Evolutionary conservation across 1,139 yeast genomes (phyloP).

Genomic region (Pneumocystis jirovecii): DNA sequence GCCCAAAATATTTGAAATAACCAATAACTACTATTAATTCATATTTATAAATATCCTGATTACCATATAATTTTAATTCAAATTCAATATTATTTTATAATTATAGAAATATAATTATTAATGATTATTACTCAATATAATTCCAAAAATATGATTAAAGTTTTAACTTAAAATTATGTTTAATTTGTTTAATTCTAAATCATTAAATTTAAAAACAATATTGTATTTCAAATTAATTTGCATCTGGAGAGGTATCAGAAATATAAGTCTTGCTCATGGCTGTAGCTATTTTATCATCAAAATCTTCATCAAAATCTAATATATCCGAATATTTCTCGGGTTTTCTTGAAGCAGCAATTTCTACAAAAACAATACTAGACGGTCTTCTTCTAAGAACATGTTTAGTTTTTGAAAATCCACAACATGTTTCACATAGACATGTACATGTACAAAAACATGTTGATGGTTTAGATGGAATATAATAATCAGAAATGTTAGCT

Average conservation of each 20-base stretch:
- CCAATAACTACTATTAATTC: neutral
- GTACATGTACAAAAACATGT: neutral
- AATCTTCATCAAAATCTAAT: neutral
- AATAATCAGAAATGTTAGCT: neutral
- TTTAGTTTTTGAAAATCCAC: neutral
- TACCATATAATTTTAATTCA: too few species aligned
- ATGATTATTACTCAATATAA: too few species aligned
- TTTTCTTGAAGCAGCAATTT: neutral
- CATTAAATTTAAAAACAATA: neutral
- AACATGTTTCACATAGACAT: neutral
- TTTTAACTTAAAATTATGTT: neutral
- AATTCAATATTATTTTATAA: too few species aligned
- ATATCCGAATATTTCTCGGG: neutral
- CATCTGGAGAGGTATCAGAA: neutral
- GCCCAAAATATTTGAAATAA: too few species aligned
- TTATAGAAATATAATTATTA: too few species aligned
- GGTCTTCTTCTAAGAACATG: neutral
- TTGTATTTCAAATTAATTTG: neutral
- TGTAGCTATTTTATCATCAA: neutral
- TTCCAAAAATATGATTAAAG: too few species aligned
- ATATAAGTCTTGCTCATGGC: neutral
- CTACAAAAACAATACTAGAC: neutral
- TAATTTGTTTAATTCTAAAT: too few species aligned
- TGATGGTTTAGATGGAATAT: neutral
- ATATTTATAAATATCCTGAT: too few species aligned